Percentiles rank a stretch among this genome's conserved stretches.
Conservation (phyloP, 768 basidiomycete species). For the Exsudoporus frostii region DNA sequence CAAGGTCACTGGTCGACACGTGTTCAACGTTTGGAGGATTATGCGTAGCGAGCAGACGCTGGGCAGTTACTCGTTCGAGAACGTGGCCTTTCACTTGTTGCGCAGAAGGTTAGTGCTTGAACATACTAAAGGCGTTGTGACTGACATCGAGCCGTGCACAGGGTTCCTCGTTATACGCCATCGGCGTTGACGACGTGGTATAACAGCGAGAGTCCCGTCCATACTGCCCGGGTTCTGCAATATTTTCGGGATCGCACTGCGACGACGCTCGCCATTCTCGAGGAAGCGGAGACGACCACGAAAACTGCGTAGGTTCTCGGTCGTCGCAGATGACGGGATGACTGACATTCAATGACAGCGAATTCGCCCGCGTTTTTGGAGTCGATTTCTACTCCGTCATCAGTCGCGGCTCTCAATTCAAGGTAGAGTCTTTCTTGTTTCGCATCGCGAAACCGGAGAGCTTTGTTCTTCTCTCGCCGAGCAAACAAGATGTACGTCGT, state of each 20-base stretch:
- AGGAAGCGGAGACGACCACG: slow-evolving; percentile 75
- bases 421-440: slow-evolving; percentile 98
- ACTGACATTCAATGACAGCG: slow-evolving; percentile 46
- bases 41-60: slow-evolving; percentile 83
- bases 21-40: slow-evolving; percentile 90
- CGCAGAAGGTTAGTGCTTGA: slow-evolving; percentile 55
- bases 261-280: slow-evolving; percentile 76
- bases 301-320: slow-evolving; percentile 73
- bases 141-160: slow-evolving; percentile 28
- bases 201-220: slow-evolving; percentile 52
- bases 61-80: slow-evolving; percentile 84
- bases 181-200: slow-evolving; percentile 69
- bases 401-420: slow-evolving; percentile 94
- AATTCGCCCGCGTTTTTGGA: slow-evolving; percentile 96
- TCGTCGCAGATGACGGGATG: neutral
- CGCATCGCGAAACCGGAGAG: slow-evolving; percentile 95
- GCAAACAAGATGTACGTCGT: slow-evolving; percentile 69
- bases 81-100: slow-evolving; percentile 80
- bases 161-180: slow-evolving; percentile 73
- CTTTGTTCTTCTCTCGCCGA: slow-evolving; percentile 88
- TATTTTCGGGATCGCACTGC: slow-evolving; percentile 65
- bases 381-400: slow-evolving; percentile 96
- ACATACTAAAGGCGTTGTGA: neutral
- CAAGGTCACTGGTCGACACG: slow-evolving; percentile 82
- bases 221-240: slow-evolving; percentile 51